Conservation (phyloP, 306 rosid genomes). For the Comarum palustre region DNA sequence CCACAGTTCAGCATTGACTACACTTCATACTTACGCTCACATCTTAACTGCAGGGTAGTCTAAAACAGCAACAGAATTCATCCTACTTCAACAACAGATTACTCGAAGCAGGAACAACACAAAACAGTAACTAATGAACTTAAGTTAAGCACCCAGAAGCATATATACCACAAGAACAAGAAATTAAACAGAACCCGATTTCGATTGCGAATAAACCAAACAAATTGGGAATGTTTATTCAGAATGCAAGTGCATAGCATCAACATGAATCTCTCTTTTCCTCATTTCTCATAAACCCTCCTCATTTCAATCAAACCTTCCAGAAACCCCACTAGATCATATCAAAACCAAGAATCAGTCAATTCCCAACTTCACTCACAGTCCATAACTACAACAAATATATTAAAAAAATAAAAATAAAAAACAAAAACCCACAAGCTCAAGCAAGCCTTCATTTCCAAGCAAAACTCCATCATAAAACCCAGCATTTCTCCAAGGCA, state of each 20-base stretch:
- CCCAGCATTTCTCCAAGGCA: not conserved
- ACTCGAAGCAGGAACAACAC: slow-evolving; percentile 12
- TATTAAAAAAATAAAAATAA: not conserved
- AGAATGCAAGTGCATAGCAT: slow-evolving; percentile 1
- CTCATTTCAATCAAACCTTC: slow-evolving; percentile 17
- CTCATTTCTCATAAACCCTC: not conserved
- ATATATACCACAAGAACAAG: not conserved
- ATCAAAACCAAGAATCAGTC: slow-evolving; percentile 11
- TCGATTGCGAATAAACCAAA: not conserved
- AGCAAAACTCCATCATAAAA: slow-evolving; percentile 1
- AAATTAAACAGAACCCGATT: not conserved
- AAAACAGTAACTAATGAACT: not conserved
- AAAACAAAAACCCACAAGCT: slow-evolving; percentile 13
- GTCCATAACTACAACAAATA: slow-evolving; percentile 6
- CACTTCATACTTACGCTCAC: slow-evolving; percentile 20
- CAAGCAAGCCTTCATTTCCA: slow-evolving; percentile 21
- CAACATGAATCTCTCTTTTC: slow-evolving; percentile 18
- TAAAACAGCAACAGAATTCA: slow-evolving; percentile 1
- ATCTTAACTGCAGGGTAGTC: slow-evolving; percentile 15
- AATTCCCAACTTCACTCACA: slow-evolving; percentile 29
- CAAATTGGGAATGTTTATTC: slow-evolving; percentile 13
- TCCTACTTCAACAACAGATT: slow-evolving; percentile 10
- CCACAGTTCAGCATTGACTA: slow-evolving; percentile 15
- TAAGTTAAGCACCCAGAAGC: not conserved
- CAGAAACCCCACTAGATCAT: slow-evolving; percentile 29